Percentiles rank a stretch among this genome's conserved stretches.
Conservation (phyloP, 768 basidiomycete species). For the Daedaleopsis nitida region DNA sequence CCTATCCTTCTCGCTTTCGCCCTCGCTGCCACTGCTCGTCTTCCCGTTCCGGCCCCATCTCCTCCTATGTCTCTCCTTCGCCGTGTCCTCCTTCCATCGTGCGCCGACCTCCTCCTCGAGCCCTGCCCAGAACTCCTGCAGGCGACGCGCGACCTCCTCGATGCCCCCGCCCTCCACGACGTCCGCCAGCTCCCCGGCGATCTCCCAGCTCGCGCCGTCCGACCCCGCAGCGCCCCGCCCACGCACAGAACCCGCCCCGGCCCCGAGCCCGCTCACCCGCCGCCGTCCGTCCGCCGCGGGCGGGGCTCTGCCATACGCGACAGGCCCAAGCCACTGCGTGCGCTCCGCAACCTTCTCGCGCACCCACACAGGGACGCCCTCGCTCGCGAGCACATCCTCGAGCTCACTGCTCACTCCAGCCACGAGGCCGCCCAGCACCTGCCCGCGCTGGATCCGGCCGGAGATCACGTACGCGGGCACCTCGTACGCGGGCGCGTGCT, state of each 20-base stretch:
- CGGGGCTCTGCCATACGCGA: slow-evolving; percentile 39
- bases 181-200: slow-evolving; percentile 13
- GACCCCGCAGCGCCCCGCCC: slow-evolving; percentile 13
- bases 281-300: slow-evolving; percentile 1
- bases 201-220: slow-evolving; percentile 7
- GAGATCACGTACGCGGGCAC: slow-evolving; percentile 64
- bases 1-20: slow-evolving; percentile 18
- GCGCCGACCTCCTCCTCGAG: slow-evolving; percentile 66
- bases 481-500: slow-evolving; percentile 43
- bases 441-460: slow-evolving; percentile 51
- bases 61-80: slow-evolving; percentile 32
- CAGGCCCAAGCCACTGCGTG: slow-evolving; percentile 56
- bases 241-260: slow-evolving; percentile 6
- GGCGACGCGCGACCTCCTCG: slow-evolving; percentile 51
- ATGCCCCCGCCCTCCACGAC: slow-evolving; percentile 38
- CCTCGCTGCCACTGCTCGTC: slow-evolving; percentile 18
- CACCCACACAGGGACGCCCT: slow-evolving; percentile 56
- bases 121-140: slow-evolving; percentile 73
- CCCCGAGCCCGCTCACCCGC: slow-evolving; percentile 9
- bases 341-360: slow-evolving; percentile 60
- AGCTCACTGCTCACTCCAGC: slow-evolving; percentile 58
- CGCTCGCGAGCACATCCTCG: slow-evolving; percentile 44
- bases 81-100: slow-evolving; percentile 23
- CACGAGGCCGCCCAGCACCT: slow-evolving; percentile 56
- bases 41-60: slow-evolving; percentile 25